Percentiles rank a stretch among this genome's conserved stretches.
These are phyloP conservation scores for Aspergillus ostianus DNA, from an alignment of 495 filamentous ascomycete genomes.

Conservation along the genomic window DNA sequence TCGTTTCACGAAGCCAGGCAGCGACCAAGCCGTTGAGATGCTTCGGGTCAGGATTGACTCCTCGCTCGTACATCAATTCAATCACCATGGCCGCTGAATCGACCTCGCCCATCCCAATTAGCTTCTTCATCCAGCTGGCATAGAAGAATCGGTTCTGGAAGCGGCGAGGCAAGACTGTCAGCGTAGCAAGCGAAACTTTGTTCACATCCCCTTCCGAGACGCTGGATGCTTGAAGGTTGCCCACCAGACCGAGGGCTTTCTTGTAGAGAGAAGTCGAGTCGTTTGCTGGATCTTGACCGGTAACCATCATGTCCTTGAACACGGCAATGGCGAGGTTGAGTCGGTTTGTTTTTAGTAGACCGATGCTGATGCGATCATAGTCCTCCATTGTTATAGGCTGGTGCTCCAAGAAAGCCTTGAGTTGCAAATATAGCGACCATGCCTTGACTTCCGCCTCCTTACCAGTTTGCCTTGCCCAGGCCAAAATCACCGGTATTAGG, in stretches of 20 bases:
- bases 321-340: slow-evolving; percentile 65
- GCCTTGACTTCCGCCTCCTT: slow-evolving; percentile 51
- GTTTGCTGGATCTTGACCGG: slow-evolving; percentile 47
- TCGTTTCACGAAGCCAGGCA: slow-evolving; percentile 66
- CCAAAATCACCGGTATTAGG: slow-evolving; percentile 62
- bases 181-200: slow-evolving; percentile 48
- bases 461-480: slow-evolving; percentile 35
- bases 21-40: slow-evolving; percentile 76
- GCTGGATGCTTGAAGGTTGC: slow-evolving; percentile 46
- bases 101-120: slow-evolving; percentile 69
- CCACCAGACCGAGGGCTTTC: slow-evolving; percentile 41
- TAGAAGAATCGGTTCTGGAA: slow-evolving; percentile 78
- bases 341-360: slow-evolving; percentile 57
- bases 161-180: slow-evolving; percentile 55
- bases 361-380: slow-evolving; percentile 66
- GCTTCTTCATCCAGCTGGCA: slow-evolving; percentile 77
- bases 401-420: slow-evolving; percentile 57
- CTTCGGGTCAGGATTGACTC: slow-evolving; percentile 61
- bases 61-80: slow-evolving; percentile 63
- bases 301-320: slow-evolving; percentile 85
- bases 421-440: slow-evolving; percentile 63
- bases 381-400: slow-evolving; percentile 65
- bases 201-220: slow-evolving; percentile 48
- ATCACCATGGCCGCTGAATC: slow-evolving; percentile 67
- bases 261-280: slow-evolving; percentile 51